Evolutionary conservation across 768 basidiomycete species (phyloP).

Genomic region (Phaffia australis): DNA sequence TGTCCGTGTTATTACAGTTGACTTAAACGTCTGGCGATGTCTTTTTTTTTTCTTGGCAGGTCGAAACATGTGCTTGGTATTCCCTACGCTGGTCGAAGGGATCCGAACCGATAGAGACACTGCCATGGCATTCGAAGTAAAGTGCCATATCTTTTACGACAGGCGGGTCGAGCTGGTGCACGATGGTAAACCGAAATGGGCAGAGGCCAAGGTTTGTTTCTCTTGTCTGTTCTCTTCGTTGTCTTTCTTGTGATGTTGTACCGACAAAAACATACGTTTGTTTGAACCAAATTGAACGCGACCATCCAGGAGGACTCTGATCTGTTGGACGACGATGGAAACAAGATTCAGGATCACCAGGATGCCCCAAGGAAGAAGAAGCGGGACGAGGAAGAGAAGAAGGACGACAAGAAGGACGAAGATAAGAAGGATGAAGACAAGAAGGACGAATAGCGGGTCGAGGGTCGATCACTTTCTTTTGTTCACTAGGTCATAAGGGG

Average conservation of each 20-base stretch:
- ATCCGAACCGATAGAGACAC: background rate
- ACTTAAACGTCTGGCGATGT: too few relatives aligned
- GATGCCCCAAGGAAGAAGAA: background rate
- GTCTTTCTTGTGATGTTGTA: too few relatives aligned
- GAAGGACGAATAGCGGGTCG: slow-evolving; percentile 1
- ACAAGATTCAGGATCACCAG: slow-evolving; percentile 1
- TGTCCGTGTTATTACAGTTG: background rate
- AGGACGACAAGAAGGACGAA: slow-evolving; percentile 4
- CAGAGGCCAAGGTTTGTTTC: background rate
- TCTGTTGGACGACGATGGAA: slow-evolving; percentile 9
- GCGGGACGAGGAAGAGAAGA: background rate
- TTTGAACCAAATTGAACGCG: too few relatives aligned
- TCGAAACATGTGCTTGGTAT: slow-evolving; percentile 6
- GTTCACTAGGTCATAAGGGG: too few relatives aligned
- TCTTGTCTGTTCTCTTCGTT: too few relatives aligned
- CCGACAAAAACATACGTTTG: too few relatives aligned
- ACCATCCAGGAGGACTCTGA: background rate
- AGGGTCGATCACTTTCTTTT: too few relatives aligned
- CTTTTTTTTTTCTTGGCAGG: too few relatives aligned
- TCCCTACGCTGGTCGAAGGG: slow-evolving; percentile 5
- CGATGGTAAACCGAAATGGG: slow-evolving; percentile 2
- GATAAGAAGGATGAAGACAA: slow-evolving; percentile 9
- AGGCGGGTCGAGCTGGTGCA: slow-evolving; percentile 6
- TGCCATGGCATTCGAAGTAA: background rate
- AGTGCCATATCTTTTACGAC: slow-evolving; percentile 8